Conservation (phyloP, 2,329 filamentous ascomycete species). For the Aspergillus transmontanensis region DNA sequence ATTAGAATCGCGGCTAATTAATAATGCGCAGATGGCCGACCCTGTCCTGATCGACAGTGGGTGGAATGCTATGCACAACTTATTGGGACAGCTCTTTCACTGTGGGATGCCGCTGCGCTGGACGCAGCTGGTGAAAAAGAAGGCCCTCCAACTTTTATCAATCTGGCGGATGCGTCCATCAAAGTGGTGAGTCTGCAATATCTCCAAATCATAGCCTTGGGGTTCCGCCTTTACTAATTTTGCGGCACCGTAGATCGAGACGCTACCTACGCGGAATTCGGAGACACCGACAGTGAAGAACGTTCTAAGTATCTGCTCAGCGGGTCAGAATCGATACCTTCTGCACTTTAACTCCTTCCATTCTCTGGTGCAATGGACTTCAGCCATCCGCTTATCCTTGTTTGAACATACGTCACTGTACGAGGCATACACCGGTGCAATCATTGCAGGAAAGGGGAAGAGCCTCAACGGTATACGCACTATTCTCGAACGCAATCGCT, state of each 20-base stretch:
- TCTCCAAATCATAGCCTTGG: not conserved
- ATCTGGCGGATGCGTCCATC: conserved; percentile 93
- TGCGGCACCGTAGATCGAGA: conserved; percentile 70
- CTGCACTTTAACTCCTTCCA: conserved; percentile 95
- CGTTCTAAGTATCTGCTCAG: conserved; percentile 92
- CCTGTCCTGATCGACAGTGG: conserved; percentile 86
- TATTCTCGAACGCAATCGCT: conserved; percentile 79
- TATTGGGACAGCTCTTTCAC: conserved; percentile 87
- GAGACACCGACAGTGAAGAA: conserved; percentile 85
- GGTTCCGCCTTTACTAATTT: not conserved
- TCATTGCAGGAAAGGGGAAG: conserved; percentile 94
- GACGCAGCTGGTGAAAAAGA: conserved; percentile 85
- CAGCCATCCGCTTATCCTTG: conserved; percentile 89
- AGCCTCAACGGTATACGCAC: conserved; percentile 82
- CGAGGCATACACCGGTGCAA: conserved; percentile 92
- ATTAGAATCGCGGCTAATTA: conserved; percentile 32
- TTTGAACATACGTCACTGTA: conserved; percentile 91
- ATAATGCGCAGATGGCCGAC: conserved; percentile 70
- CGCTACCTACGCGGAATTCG: conserved; percentile 77
- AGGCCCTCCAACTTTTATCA: conserved; percentile 90
- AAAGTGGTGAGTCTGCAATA: conserved; percentile 75
- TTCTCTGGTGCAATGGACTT: conserved; percentile 93
- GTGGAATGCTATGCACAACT: conserved; percentile 96
- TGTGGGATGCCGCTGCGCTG: conserved; percentile 93
- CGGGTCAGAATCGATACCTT: conserved; percentile 91